Evolutionary conservation across 1,284 basidiomycete species (phyloP).

Genomic region (Ustilago curta): DNA sequence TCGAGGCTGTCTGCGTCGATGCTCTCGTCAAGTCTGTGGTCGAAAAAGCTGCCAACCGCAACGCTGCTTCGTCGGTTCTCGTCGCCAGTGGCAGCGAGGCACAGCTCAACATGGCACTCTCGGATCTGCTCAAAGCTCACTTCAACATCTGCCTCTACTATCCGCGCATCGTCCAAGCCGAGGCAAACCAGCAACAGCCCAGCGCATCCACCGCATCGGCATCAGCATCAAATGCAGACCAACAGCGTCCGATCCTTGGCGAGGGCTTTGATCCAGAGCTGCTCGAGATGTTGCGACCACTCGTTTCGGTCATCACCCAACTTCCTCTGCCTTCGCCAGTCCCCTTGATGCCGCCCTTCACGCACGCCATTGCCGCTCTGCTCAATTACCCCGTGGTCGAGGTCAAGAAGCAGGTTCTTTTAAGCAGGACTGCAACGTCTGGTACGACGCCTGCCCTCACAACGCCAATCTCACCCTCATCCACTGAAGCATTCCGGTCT

Average conservation of each 20-base stretch:
- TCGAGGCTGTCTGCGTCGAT: conserved; percentile 34
- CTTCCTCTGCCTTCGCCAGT: conserved; percentile 30
- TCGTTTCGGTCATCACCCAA: conserved; percentile 40
- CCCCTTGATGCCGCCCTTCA: conserved; percentile 54
- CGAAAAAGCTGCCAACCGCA: conserved; percentile 17
- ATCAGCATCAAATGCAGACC: neutral
- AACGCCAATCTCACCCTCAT: conserved; percentile 23
- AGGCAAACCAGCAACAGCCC: conserved; percentile 25
- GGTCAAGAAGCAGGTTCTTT: conserved; percentile 27
- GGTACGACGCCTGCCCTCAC: conserved; percentile 1
- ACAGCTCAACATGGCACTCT: conserved; percentile 48
- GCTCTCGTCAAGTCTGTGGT: conserved; percentile 27
- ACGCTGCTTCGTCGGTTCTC: conserved; percentile 16
- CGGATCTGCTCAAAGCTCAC: conserved; percentile 59
- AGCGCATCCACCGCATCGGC: conserved; percentile 1
- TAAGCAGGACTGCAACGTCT: neutral
- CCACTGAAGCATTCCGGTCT: conserved; percentile 20
- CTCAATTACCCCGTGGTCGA: conserved; percentile 55
- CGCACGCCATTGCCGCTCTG: conserved; percentile 60
- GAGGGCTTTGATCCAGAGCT: conserved; percentile 48
- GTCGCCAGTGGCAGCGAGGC: conserved; percentile 35
- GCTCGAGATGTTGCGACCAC: conserved; percentile 48
- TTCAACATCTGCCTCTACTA: conserved; percentile 65
- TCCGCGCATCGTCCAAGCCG: conserved; percentile 45
- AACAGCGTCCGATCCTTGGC: conserved; percentile 28